phyloP scores from a whole-genome alignment of 495 filamentous ascomycete genomes.

The Podospora didyma region DNA sequence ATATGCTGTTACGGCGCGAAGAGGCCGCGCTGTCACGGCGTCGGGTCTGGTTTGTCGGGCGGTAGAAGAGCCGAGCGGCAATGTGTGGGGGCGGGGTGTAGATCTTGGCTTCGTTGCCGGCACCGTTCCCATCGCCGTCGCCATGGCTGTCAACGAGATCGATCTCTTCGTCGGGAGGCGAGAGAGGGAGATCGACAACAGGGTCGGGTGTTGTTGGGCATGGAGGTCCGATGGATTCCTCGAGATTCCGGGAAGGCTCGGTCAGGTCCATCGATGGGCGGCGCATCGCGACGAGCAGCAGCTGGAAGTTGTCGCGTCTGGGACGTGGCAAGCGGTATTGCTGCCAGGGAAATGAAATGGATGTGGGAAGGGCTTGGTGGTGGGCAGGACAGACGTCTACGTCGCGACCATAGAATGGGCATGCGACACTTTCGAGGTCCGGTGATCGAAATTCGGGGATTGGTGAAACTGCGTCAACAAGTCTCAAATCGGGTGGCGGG shows the following conservation, averaged over 20 bases:
- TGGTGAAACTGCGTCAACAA: too few relatives aligned
- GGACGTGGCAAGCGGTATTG: background rate
- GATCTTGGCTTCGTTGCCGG: conserved; percentile 32
- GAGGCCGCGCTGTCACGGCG: conserved; percentile 82
- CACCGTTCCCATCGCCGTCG: conserved; percentile 16
- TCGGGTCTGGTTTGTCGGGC: conserved; percentile 57
- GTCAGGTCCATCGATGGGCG: conserved; percentile 39
- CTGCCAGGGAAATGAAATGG: too few relatives aligned
- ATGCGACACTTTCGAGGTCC: too few relatives aligned
- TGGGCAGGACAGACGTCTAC: too few relatives aligned
- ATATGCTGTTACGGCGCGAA: conserved; percentile 84
- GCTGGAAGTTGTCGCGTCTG: conserved; percentile 1
- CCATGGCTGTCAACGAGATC: conserved; percentile 18
- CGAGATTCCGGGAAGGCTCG: conserved; percentile 42
- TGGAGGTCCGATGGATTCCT: conserved; percentile 38
- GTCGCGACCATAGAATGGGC: too few relatives aligned
- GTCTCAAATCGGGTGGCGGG: too few relatives aligned
- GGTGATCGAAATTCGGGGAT: too few relatives aligned
- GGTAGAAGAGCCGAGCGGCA: conserved; percentile 75
- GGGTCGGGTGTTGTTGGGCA: conserved; percentile 29
- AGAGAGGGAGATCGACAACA: conserved; percentile 30
- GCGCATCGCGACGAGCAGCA: conserved; percentile 31
- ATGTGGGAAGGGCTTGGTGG: too few relatives aligned
- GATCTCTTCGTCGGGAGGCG: conserved; percentile 33
- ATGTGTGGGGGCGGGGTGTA: conserved; percentile 75